Conservation (phyloP, 805 yeast genomes). For the Saccharomycopsis capsularis region DNA sequence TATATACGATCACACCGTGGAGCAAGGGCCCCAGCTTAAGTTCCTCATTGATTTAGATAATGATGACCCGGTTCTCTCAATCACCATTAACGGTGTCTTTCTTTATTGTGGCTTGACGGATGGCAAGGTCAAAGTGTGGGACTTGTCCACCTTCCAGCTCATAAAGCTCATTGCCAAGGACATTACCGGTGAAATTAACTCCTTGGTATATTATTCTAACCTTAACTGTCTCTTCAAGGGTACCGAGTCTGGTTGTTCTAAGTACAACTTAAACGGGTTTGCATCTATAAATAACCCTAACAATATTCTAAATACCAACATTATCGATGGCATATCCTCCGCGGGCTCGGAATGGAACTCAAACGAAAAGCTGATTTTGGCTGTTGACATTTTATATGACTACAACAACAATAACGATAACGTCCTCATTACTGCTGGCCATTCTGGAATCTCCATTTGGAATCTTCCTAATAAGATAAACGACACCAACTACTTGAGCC, state of each 20-base stretch:
- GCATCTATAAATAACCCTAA: slow-evolving; percentile 50
- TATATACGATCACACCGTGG: slow-evolving; percentile 25
- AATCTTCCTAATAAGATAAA: slow-evolving; percentile 11
- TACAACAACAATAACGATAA: slow-evolving; percentile 11
- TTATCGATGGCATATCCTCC: slow-evolving; percentile 39
- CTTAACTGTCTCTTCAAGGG: slow-evolving; percentile 52
- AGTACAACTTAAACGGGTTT: slow-evolving; percentile 4
- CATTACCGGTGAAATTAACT: slow-evolving; percentile 46
- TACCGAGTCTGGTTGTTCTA: slow-evolving; percentile 22
- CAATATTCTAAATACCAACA: no score
- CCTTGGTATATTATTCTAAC: slow-evolving; percentile 49
- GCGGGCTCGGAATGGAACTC: slow-evolving; percentile 55
- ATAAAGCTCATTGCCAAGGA: slow-evolving; percentile 38
- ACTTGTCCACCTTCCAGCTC: slow-evolving; percentile 72
- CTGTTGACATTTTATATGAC: slow-evolving; percentile 23
- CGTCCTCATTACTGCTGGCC: slow-evolving; percentile 17
- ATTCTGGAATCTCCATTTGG: slow-evolving; percentile 20
- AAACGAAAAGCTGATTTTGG: slow-evolving; percentile 18
- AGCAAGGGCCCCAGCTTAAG: slow-evolving; percentile 23
- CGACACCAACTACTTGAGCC: not conserved
- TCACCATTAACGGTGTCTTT: slow-evolving; percentile 57
- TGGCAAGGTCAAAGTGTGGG: slow-evolving; percentile 80
- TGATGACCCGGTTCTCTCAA: slow-evolving; percentile 64
- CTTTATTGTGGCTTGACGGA: slow-evolving; percentile 76
- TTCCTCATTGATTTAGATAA: slow-evolving; percentile 44